A percentile compares a stretch with the other conserved stretches of the same genome.
These are phyloP conservation scores for Acmispon strigosus DNA, from an alignment of 306 rosid genomes.

Conservation along the genomic window DNA sequence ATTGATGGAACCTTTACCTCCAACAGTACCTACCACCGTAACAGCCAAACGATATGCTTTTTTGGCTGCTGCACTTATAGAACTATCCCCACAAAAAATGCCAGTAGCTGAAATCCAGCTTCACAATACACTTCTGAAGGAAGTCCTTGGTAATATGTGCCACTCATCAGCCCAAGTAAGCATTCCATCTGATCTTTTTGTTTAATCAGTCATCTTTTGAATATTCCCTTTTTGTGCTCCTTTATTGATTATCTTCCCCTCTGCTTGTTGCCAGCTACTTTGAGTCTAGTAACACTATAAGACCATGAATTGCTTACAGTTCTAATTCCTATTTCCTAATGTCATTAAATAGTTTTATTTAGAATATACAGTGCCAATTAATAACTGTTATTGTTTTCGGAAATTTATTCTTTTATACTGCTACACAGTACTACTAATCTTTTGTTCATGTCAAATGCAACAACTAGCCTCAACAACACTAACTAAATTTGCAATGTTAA, in stretches of 20 bases:
- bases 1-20: slow-evolving; percentile 69
- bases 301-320: not conserved
- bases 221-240: not conserved
- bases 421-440: not conserved
- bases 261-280: not conserved
- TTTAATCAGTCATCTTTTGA: slow-evolving; percentile 14
- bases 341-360: not conserved
- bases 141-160: slow-evolving; percentile 83
- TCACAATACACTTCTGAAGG: slow-evolving; percentile 72
- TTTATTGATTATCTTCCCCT: not conserved
- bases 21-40: slow-evolving; percentile 80
- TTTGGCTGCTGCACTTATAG: slow-evolving; percentile 90
- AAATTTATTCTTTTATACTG: not conserved
- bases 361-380: not conserved
- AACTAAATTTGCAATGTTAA: not conserved
- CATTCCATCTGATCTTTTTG: slow-evolving; percentile 7
- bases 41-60: slow-evolving; percentile 90
- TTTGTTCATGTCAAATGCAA: not conserved
- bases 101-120: slow-evolving; percentile 66
- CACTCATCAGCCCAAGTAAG: slow-evolving; percentile 99
- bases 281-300: not conserved
- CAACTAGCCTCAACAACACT: not conserved
- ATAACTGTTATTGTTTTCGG: not conserved
- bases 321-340: not conserved
- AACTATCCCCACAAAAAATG: slow-evolving; percentile 88